Evolutionary conservation across 2,329 filamentous ascomycete genomes (phyloP).

Genomic region (Berkeleyomyces basicola): DNA sequence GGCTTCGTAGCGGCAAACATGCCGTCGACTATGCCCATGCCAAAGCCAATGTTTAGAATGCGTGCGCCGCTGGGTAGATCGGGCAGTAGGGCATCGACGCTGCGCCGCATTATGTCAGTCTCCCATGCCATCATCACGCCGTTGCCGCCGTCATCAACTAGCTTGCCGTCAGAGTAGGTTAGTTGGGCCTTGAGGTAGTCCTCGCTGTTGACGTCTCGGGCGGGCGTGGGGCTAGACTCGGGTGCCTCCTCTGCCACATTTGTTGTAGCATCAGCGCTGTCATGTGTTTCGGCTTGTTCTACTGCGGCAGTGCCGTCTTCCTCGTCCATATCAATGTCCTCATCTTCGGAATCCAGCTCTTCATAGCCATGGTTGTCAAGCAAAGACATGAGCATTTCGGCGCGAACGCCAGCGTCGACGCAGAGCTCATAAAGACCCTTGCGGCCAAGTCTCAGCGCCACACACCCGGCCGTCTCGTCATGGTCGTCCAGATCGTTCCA

Average conservation of each 20-base stretch:
- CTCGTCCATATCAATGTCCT: slow-evolving; percentile 26
- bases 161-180: slow-evolving; percentile 45
- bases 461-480: slow-evolving; percentile 80
- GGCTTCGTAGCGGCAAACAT: slow-evolving; percentile 57
- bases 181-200: slow-evolving; percentile 53
- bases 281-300: slow-evolving; percentile 17
- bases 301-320: slow-evolving; percentile 21
- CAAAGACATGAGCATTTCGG: slow-evolving; percentile 70
- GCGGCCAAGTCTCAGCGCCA: slow-evolving; percentile 56
- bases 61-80: slow-evolving; percentile 35
- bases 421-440: slow-evolving; percentile 61
- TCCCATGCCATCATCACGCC: slow-evolving; percentile 95
- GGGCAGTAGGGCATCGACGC: slow-evolving; percentile 48
- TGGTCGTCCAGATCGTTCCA: slow-evolving; percentile 89
- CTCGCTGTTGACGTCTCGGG: slow-evolving; percentile 39
- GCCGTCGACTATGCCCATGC: slow-evolving; percentile 75
- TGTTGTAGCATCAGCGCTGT: slow-evolving; percentile 19
- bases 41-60: slow-evolving; percentile 75
- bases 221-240: slow-evolving; percentile 17
- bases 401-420: slow-evolving; percentile 78
- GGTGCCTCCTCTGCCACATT: slow-evolving; percentile 14
- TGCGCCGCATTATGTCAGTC: slow-evolving; percentile 66
- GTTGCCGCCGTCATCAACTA: slow-evolving; percentile 60
- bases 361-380: slow-evolving; percentile 58
- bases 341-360: slow-evolving; percentile 42